phyloP scores from a whole-genome alignment of 345 rosid species.

The Citrus inodora region DNA sequence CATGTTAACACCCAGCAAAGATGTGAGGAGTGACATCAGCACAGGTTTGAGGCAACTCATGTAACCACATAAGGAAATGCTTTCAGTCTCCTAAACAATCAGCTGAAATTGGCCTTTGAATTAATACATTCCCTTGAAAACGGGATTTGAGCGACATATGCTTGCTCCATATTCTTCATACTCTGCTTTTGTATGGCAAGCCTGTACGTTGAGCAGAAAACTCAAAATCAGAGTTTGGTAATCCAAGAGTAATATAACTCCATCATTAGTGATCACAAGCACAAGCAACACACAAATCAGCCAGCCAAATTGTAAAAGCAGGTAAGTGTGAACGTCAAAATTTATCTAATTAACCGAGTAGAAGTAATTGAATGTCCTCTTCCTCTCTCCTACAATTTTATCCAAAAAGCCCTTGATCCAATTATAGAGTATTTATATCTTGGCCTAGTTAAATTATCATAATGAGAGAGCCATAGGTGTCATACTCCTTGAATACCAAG shows the following conservation, averaged over 20 bases:
- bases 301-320: not conserved
- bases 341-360: not conserved
- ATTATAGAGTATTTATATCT: not conserved
- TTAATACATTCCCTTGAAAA: conserved; percentile 98
- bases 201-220: conserved; percentile 40
- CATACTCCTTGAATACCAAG: not conserved
- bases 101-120: conserved; percentile 10
- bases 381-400: not conserved
- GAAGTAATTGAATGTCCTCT: not conserved
- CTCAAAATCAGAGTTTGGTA: not conserved
- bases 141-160: conserved; percentile 99
- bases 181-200: conserved; percentile 96
- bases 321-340: not conserved
- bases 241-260: not conserved
- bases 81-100: not conserved
- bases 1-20: conserved; percentile 13
- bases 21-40: not conserved
- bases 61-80: not conserved
- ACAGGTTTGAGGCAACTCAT: conserved; percentile 5
- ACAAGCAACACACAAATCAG: not conserved
- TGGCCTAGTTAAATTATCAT: not conserved
- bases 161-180: conserved; percentile 97
- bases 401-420: not conserved
- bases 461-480: not conserved
- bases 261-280: not conserved